Conservation (phyloP, 75 land plant species). For the Picea glauca region DNA sequence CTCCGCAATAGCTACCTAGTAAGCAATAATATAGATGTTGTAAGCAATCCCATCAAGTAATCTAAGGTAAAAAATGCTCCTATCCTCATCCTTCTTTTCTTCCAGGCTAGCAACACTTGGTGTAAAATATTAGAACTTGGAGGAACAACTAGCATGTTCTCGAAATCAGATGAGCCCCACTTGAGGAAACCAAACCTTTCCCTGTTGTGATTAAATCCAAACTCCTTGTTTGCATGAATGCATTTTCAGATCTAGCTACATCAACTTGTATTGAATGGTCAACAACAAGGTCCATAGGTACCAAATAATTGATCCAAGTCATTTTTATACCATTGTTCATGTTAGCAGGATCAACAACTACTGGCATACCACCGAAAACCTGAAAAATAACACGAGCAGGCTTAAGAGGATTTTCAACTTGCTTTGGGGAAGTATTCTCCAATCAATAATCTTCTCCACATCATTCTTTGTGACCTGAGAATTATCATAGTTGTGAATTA, state of each 20-base stretch:
- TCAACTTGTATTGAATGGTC: constrained; percentile 94
- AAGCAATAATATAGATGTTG: no score
- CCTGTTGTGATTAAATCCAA: constrained; percentile 74
- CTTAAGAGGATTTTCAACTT: constrained; percentile 92
- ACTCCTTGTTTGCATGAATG: constrained; percentile 74
- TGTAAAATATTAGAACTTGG: constrained; percentile 94
- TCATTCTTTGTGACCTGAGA: constrained; percentile 67
- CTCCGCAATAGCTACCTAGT: no score
- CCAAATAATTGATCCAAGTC: constrained; percentile 93
- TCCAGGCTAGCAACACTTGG: constrained; percentile 37
- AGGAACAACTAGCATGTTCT: constrained; percentile 94
- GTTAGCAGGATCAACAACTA: constrained; percentile 88
- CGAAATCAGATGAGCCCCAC: constrained; percentile 85
- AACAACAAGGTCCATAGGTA: constrained; percentile 90
- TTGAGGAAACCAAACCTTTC: constrained; percentile 88
- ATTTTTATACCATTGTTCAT: constrained; percentile 91
- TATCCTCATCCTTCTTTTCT: no score
- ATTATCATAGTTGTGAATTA: constrained; percentile 70
- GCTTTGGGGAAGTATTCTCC: constrained; percentile 89
- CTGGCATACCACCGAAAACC: constrained; percentile 98
- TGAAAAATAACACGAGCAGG: constrained; percentile 91
- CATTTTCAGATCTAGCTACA: constrained; percentile 18
- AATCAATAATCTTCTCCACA: constrained; percentile 33
- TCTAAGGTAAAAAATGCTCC: no score
- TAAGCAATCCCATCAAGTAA: no score